Base-by-base conservation (phyloP, 1,284 basidiomycete species). In the Ustilago curta region DNA sequence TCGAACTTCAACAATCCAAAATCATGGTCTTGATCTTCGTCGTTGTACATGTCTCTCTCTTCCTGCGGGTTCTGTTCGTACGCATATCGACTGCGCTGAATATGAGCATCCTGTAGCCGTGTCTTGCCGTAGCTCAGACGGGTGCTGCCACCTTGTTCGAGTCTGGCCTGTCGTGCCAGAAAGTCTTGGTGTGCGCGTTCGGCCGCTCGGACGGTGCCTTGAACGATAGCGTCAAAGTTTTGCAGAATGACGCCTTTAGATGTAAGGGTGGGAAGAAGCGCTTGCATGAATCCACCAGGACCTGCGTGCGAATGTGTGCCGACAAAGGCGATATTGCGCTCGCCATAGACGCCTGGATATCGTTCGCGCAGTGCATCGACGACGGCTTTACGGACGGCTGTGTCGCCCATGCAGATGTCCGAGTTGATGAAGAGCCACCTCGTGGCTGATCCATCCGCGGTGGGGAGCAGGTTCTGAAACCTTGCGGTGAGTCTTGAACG, bases 301-400 rank as follows among this genome's bases (percentile, higher is more conserved):
- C 92, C 92, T 1, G 91, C 87, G 83, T 94, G 92, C 74, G 87
- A 88, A 81, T 94, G 92, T 0, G 92, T 93, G 43, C 91, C 90
- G 25, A 91, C 89, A n/a, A 78, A 90, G 2, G 92, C 92, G 68
- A 92, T 89, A 77, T 94, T 94, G 12, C 87, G 87, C 76, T 90
- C 87, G 23, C 87, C 89, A 83, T 93, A 93, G 6, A 92, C 59
- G 4, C 89, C 90, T 1, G 90, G 90, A 78, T 88, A 91, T 48
- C 87, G 83, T 3, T 87, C 76, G 9, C 89, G 86, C 6, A 93
- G 87, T 29, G 88, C 85, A 8, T 87, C 83, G 29, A 93, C 88
- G 68, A 94, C 89, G 16, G 89, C 89, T 32, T 91, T 89, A 25
- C 92, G 90, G 42, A 93, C 86, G 27, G 91, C 92, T 0, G 89